A percentile compares a stretch with the other conserved stretches of the same genome.
These are phyloP conservation scores for Glaciozyma antarctica DNA, from an alignment of 768 basidiomycete genomes.

Conservation along the genomic window DNA sequence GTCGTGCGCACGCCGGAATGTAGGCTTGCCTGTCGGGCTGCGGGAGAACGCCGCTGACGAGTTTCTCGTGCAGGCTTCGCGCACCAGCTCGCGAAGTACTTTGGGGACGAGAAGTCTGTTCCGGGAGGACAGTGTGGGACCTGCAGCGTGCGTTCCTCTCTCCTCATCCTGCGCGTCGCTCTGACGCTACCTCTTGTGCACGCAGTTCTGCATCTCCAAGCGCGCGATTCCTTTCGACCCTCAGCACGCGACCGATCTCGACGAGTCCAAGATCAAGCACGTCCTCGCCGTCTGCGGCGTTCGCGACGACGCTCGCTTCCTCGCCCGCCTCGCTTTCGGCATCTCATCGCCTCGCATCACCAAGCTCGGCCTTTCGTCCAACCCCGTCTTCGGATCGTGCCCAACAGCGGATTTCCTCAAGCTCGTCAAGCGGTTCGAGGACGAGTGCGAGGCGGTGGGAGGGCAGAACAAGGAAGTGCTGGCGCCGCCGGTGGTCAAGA, in stretches of 20 bases:
- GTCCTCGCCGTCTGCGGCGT: conserved; percentile 46
- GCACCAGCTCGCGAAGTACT: conserved; percentile 44
- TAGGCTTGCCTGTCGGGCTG: conserved; percentile 11
- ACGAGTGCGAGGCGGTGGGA: conserved; percentile 13
- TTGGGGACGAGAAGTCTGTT: conserved; percentile 45
- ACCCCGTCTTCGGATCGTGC: conserved; percentile 47
- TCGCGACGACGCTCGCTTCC: conserved; percentile 47
- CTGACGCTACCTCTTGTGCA: neutral
- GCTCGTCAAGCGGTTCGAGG: conserved; percentile 42
- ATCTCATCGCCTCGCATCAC: conserved; percentile 47
- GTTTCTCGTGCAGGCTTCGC: conserved; percentile 41
- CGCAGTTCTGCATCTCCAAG: conserved; percentile 42
- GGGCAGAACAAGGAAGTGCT: conserved; percentile 20
- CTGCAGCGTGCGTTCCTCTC: conserved; percentile 38
- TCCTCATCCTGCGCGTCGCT: neutral
- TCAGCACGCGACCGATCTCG: conserved; percentile 35
- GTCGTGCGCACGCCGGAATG: conserved; percentile 44
- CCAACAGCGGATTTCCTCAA: conserved; percentile 42
- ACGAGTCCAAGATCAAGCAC: conserved; percentile 37
- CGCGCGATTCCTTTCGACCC: conserved; percentile 39
- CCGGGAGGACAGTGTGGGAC: conserved; percentile 43
- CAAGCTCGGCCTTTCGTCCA: conserved; percentile 43
- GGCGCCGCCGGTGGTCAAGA: conserved; percentile 2
- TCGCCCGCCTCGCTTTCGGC: conserved; percentile 50
- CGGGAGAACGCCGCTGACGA: neutral